phyloP scores from a whole-genome alignment of 306 rosid genomes.

The Delonix regia region DNA sequence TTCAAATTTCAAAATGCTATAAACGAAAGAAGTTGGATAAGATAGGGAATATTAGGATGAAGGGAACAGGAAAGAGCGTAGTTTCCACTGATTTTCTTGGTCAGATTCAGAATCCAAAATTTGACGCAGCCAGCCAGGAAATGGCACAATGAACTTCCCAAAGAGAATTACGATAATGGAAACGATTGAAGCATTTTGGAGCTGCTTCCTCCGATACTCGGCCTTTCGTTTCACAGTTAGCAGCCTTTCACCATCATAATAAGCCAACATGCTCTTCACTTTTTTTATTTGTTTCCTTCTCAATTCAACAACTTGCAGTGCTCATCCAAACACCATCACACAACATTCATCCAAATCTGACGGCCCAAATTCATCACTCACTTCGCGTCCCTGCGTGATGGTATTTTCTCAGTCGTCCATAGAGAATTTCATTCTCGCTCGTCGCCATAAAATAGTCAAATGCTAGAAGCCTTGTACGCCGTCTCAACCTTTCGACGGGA shows the following conservation, averaged over 20 bases:
- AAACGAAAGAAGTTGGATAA: no score
- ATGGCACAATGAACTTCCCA: conserved; percentile 11
- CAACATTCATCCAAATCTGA: conserved; percentile 10
- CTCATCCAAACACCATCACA: not conserved
- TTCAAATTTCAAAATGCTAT: not conserved
- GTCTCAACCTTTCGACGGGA: not conserved
- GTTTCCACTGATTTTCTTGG: conserved; percentile 5
- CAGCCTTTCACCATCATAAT: conserved; percentile 36
- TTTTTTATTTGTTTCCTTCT: not conserved
- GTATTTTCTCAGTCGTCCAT: not conserved
- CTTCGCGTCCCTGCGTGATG: conserved; percentile 22
- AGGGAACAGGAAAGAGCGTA: not conserved
- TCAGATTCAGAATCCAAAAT: not conserved
- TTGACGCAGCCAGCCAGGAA: conserved; percentile 15
- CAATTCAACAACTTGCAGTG: conserved; percentile 36
- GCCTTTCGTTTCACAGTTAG: conserved; percentile 3
- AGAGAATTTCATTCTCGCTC: not conserved
- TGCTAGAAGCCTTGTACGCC: not conserved
- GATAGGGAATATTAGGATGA: not conserved
- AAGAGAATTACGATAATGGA: conserved; percentile 35
- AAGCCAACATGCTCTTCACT: conserved; percentile 7
- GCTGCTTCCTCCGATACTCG: not conserved
- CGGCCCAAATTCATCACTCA: conserved; percentile 28
- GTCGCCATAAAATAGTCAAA: conserved; percentile 23
- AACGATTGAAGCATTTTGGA: conserved; percentile 28